Evolutionary conservation across 2,329 filamentous ascomycete species (phyloP).

Genomic region (Triangularia setosa): DNA sequence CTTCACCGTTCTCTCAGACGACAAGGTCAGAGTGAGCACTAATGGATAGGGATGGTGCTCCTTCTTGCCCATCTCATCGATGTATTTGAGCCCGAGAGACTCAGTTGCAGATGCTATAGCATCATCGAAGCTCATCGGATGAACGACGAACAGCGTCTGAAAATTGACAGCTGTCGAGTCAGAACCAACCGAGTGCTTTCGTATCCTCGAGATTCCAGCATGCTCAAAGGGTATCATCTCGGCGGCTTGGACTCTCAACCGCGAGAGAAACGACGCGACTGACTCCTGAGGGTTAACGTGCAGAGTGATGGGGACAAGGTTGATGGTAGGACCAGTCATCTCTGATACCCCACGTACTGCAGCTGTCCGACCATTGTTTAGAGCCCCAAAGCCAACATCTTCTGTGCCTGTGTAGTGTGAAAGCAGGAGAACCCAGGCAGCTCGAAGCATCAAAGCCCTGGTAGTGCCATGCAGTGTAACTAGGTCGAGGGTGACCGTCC

Average conservation of each 20-base stretch:
- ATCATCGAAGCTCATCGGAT: not conserved
- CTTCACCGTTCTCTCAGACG: not conserved
- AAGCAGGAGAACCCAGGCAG: constrained; percentile 17
- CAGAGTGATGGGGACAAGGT: constrained; percentile 13
- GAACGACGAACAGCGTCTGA: constrained; percentile 19
- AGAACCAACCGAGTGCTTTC: constrained; percentile 3
- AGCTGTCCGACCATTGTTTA: constrained; percentile 17
- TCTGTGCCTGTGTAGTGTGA: constrained; percentile 9
- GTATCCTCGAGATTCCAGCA: constrained; percentile 14
- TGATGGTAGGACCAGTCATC: constrained; percentile 16
- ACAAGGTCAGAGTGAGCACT: not conserved
- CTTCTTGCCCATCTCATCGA: not conserved
- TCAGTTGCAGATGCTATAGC: not conserved
- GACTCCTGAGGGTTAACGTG: not conserved
- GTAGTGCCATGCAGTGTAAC: constrained; percentile 8
- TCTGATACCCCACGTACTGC: constrained; percentile 9
- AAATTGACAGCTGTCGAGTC: constrained; percentile 14
- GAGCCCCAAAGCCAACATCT: constrained; percentile 18
- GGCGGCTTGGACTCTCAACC: constrained; percentile 10
- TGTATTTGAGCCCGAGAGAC: not conserved
- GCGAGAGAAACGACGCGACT: constrained; percentile 1
- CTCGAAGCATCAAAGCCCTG: constrained; percentile 8
- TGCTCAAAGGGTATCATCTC: constrained; percentile 17
- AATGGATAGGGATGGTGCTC: not conserved
- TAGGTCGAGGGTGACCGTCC: not conserved